Percentiles rank a stretch among this genome's conserved stretches.
These are phyloP conservation scores for Cucurbita pepo DNA, from an alignment of 306 rosid genomes.

Conservation along the genomic window DNA sequence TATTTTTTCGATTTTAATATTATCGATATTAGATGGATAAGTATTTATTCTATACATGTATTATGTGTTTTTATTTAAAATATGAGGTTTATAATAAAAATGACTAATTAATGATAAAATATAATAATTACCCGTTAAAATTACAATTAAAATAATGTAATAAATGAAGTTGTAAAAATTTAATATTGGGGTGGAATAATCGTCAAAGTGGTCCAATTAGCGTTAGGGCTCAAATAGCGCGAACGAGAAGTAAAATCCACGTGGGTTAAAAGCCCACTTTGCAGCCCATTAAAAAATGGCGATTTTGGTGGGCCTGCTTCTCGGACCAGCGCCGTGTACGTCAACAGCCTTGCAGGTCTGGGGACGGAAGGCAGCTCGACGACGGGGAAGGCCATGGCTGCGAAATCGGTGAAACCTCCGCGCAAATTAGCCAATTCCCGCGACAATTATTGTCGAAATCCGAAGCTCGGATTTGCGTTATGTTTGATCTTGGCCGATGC, in stretches of 20 bases:
- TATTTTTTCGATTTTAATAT: no score
- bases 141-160: no score
- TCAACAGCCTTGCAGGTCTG: background rate
- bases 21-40: no score
- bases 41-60: no score
- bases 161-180: no score
- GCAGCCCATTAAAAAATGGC: background rate
- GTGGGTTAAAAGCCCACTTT: background rate
- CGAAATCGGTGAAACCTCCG: constrained; percentile 25
- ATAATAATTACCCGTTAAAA: no score
- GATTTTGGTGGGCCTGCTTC: background rate
- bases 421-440: constrained; percentile 9
- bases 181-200: no score
- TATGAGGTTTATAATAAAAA: no score
- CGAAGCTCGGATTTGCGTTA: constrained; percentile 26
- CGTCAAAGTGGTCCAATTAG: no score
- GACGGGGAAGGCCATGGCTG: constrained; percentile 26
- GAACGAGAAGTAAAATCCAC: background rate
- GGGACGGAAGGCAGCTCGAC: background rate
- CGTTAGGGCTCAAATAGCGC: background rate
- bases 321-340: background rate
- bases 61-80: no score
- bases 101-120: no score
- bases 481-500: constrained; percentile 48
- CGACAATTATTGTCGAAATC: constrained; percentile 4